Evolutionary conservation across 169 alveolate species (phyloP), one percentile per base, ranked within the genome.

Genomic region (Plasmodium blacklocki): DNA sequence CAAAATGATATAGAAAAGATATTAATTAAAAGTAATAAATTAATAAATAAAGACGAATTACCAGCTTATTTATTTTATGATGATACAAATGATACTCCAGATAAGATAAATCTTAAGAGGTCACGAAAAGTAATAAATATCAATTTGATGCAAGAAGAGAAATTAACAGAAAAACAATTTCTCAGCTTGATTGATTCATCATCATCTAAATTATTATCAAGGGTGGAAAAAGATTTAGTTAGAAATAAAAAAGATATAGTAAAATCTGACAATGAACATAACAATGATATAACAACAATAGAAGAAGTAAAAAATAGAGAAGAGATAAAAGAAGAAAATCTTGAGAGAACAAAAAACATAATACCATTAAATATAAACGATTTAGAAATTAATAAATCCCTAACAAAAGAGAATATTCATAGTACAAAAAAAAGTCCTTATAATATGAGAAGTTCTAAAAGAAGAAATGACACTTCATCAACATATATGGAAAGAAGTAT

Each of bases 91-190:
- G 90, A 80, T 26, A 14, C n/a, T 9, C 2, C 26, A 14, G 74
- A 67, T 26, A 39, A 5, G 9, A 47, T 80, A 21, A 29, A 43
- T 59, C 70, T 68, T 62, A 80, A 80, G 83, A 66, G 90, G 50
- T 52, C 45, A 26, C 5, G 90, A 39, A 80, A 58, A 73, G 64
- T 67, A 29, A 80, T 80, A 29, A 80, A 80, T n/a, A 29, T 32
- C 1, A 71, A 80, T 47, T 52, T 80, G 3, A 52, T 66, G 73
- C 64, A 80, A 6, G 85, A 80, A 54, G 90, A 80, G 21, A 70
- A 68, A 12, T 49, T 80, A 32, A 56, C 90, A 39, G 76, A 80
- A 3, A 47, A 56, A 19, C 74, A 80, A 43, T 80, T 80, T 39
- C 18, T 68, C 0, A 47, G 68, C 9, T 4, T 80, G 6, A 56